phyloP scores from a whole-genome alignment of 306 rosid species.

The Dalbergia cochinchinensis region DNA sequence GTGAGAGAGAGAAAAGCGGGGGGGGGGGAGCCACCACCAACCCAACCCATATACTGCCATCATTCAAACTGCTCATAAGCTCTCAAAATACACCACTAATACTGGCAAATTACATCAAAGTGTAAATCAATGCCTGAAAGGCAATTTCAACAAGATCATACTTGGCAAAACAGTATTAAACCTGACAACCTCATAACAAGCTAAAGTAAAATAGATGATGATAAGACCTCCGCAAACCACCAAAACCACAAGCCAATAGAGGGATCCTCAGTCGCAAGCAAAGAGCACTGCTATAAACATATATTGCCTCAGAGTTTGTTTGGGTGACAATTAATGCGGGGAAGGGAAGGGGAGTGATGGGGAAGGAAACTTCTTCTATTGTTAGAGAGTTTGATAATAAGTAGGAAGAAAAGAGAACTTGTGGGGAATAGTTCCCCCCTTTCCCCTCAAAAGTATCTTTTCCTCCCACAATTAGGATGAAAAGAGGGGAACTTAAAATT shows the following conservation, averaged over 20 bases:
- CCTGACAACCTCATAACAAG: neutral
- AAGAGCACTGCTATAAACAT: neutral
- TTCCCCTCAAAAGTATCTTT: no score
- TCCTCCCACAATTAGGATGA: no score
- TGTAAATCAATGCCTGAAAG: neutral
- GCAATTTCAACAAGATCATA: conserved; percentile 1
- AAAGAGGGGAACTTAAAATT: no score
- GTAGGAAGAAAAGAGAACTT: no score
- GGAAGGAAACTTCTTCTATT: no score
- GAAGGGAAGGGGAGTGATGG: no score
- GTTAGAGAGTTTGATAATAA: no score
- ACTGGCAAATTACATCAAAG: conserved; percentile 7
- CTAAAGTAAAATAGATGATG: neutral
- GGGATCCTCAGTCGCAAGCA: neutral
- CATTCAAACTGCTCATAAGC: conserved; percentile 11
- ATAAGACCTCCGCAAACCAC: conserved; percentile 19
- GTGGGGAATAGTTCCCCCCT: no score
- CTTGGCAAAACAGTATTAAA: conserved; percentile 14
- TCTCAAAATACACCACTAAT: conserved; percentile 13
- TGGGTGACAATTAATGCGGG: no score
- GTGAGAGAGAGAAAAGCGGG: neutral
- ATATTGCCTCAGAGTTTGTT: neutral
- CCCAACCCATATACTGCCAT: conserved; percentile 7
- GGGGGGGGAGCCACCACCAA: conserved; percentile 8
- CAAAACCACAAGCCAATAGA: neutral